A percentile compares a stretch with the other conserved stretches of the same genome.
These are phyloP conservation scores for Coccinonectria pachysandricola DNA, from an alignment of 2,329 filamentous ascomycete genomes.

Conservation along the genomic window DNA sequence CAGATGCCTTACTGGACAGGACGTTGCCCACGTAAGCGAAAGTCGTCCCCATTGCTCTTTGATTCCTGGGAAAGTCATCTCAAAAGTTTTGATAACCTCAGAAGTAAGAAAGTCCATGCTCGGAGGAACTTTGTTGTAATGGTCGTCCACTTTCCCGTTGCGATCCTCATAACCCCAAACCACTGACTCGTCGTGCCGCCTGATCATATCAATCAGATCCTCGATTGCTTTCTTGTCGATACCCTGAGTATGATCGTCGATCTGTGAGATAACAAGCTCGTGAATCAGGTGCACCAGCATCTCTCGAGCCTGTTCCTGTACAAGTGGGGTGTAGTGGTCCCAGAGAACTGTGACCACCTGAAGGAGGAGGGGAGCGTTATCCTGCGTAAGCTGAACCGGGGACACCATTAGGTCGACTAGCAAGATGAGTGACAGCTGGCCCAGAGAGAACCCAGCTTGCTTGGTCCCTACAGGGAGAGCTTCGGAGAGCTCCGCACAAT, in stretches of 20 bases:
- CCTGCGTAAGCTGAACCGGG: constrained; percentile 66
- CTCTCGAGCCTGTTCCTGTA: constrained; percentile 92
- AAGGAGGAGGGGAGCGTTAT: constrained; percentile 75
- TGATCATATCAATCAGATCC: constrained; percentile 76
- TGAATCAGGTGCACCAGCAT: constrained; percentile 98
- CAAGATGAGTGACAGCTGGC: constrained; percentile 85
- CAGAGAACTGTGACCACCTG: constrained; percentile 90
- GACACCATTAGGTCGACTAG: constrained; percentile 95
- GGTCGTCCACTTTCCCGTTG: constrained; percentile 65
- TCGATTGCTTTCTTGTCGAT: constrained; percentile 67
- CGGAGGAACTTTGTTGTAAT: constrained; percentile 69
- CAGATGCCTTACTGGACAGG: constrained; percentile 86
- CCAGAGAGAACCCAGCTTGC: constrained; percentile 81
- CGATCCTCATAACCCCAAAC: constrained; percentile 94
- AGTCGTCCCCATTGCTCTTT: constrained; percentile 87
- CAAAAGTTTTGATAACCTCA: constrained; percentile 77
- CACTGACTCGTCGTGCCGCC: constrained; percentile 71
- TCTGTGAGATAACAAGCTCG: constrained; percentile 73
- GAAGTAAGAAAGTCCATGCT: constrained; percentile 79
- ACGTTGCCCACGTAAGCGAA: constrained; percentile 90
- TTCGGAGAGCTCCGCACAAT: constrained; percentile 74
- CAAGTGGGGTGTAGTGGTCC: constrained; percentile 92
- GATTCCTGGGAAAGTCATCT: constrained; percentile 72
- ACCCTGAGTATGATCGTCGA: constrained; percentile 57
- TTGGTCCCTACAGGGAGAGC: constrained; percentile 83